These are phyloP conservation scores for Paspalum vaginatum DNA, from an alignment of 176 grass and related monocot species.

Conservation along the genomic window DNA sequence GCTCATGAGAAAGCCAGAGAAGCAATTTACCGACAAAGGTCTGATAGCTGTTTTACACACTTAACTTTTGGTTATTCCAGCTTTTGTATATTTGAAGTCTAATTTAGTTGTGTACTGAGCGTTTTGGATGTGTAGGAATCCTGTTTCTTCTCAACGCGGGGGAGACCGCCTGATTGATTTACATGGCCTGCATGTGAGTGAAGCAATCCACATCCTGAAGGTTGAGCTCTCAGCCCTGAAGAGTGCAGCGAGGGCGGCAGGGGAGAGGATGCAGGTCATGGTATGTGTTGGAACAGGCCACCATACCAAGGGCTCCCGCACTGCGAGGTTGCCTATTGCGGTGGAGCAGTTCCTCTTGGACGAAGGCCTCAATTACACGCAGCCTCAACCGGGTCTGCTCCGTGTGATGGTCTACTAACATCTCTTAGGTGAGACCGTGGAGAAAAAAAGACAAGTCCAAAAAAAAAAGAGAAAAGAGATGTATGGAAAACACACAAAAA, in stretches of 20 bases:
- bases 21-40: constrained; percentile 91
- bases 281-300: constrained; percentile 92
- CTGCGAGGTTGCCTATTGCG: constrained; percentile 74
- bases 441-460: constrained; percentile 7
- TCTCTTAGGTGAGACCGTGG: constrained; percentile 38
- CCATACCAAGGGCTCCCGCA: constrained; percentile 91
- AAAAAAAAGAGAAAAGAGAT: constrained; percentile 46
- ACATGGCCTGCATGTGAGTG: constrained; percentile 82
- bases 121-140: constrained; percentile 62
- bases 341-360: constrained; percentile 88
- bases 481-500: constrained; percentile 32
- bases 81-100: not conserved
- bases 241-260: constrained; percentile 52
- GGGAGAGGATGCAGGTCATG: constrained; percentile 80
- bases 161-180: constrained; percentile 78
- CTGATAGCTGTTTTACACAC: not conserved
- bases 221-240: constrained; percentile 69
- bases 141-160: constrained; percentile 36
- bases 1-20: constrained; percentile 98
- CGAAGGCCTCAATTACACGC: constrained; percentile 77
- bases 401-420: constrained; percentile 78
- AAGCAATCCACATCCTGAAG: constrained; percentile 82
- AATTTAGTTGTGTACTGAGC: not conserved
- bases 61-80: not conserved
- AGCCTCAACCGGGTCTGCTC: constrained; percentile 85